These are phyloP conservation scores for Crithidia sp. DNA, from an alignment of 208 protist species.

Conservation along the genomic window DNA sequence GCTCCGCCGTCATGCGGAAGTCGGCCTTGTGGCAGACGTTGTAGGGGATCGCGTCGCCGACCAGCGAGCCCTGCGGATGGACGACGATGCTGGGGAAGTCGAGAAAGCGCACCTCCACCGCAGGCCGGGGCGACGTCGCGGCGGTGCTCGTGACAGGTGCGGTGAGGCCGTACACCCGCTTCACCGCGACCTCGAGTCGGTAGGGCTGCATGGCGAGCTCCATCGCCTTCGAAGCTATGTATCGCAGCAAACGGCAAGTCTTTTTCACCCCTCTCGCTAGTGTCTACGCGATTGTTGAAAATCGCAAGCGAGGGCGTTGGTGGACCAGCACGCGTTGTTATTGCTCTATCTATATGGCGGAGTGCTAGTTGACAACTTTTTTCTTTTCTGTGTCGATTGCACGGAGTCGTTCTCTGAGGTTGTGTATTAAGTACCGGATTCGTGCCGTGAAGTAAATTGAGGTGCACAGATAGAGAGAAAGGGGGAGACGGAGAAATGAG, in stretches of 20 bases:
- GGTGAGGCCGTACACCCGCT: slow-evolving; percentile 54
- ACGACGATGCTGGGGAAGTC: slow-evolving; percentile 76
- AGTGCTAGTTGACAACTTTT: no score
- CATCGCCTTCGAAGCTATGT: not conserved
- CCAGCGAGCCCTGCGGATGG: slow-evolving; percentile 40
- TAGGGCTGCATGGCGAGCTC: slow-evolving; percentile 33
- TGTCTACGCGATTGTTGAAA: no score
- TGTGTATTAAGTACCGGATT: no score
- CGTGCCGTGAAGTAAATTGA: no score
- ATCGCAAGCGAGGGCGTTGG: no score
- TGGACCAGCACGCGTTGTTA: no score
- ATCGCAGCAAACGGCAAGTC: no score
- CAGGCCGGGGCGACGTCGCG: slow-evolving; percentile 2
- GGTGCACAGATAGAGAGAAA: not conserved
- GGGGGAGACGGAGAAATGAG: not conserved
- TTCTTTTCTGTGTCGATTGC: not conserved
- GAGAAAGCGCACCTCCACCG: slow-evolving; percentile 64
- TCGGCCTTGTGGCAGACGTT: slow-evolving; percentile 85
- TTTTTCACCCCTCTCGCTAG: no score
- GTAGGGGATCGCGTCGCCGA: slow-evolving; percentile 51
- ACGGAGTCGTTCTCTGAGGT: no score
- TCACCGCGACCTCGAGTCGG: slow-evolving; percentile 77
- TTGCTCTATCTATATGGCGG: no score
- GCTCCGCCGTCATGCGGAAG: slow-evolving; percentile 55
- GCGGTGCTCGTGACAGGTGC: slow-evolving; percentile 16